A percentile compares a stretch with the other conserved stretches of the same genome.
These are phyloP conservation scores for Saturnispora ahearnii DNA, from an alignment of 805 yeast genomes.

Conservation along the genomic window DNA sequence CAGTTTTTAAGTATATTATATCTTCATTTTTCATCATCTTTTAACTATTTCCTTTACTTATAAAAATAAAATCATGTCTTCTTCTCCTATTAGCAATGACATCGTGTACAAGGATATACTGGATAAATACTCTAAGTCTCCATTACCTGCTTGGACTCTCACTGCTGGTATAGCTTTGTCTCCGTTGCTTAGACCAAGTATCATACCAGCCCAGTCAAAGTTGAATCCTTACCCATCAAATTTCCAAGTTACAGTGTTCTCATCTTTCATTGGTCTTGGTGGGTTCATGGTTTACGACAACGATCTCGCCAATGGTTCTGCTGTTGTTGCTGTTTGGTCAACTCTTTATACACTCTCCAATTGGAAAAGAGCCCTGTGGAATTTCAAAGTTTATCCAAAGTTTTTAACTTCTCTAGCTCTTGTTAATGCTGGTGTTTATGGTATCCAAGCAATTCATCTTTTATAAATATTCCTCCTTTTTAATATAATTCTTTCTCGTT, in stretches of 20 bases:
- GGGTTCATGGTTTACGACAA: slow-evolving; percentile 71
- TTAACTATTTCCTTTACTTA: neutral
- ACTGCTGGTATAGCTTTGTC: slow-evolving; percentile 28
- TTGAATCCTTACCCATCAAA: slow-evolving; percentile 23
- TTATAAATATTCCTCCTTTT: neutral
- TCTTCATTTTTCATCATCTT: neutral
- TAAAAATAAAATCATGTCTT: neutral
- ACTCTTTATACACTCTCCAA: slow-evolving; percentile 63
- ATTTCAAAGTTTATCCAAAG: slow-evolving; percentile 54
- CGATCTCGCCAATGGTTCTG: slow-evolving; percentile 71
- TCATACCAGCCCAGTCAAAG: slow-evolving; percentile 7
- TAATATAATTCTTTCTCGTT: slow-evolving; percentile 34
- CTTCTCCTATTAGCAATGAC: neutral
- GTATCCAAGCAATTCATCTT: neutral
- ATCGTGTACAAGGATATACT: neutral
- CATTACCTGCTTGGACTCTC: slow-evolving; percentile 39
- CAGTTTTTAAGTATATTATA: neutral
- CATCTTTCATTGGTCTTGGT: slow-evolving; percentile 54
- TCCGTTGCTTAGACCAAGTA: slow-evolving; percentile 18
- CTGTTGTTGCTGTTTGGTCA: slow-evolving; percentile 77
- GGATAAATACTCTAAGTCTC: slow-evolving; percentile 26
- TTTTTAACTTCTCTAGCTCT: slow-evolving; percentile 49
- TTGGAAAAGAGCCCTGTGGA: slow-evolving; percentile 47
- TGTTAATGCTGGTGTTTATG: slow-evolving; percentile 57
- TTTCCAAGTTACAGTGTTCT: slow-evolving; percentile 37